These are phyloP conservation scores for Xylaria venustula DNA, from an alignment of 495 filamentous ascomycete genomes.

Conservation along the genomic window DNA sequence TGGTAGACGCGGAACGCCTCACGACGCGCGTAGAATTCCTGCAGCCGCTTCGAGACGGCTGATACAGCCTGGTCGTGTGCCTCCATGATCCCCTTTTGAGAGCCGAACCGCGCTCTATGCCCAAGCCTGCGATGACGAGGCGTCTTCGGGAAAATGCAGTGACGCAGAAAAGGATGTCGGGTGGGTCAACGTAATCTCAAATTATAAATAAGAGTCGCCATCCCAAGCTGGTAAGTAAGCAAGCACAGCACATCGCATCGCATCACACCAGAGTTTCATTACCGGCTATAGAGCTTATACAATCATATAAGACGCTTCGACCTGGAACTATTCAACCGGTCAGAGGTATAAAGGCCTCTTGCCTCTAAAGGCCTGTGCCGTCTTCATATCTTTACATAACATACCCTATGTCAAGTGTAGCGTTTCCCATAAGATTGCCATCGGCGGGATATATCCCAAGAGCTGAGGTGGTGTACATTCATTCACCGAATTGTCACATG, in stretches of 20 bases:
- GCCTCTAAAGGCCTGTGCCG: too few relatives aligned
- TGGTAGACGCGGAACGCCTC: slow-evolving; percentile 69
- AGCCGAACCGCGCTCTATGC: neutral
- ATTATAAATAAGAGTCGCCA: neutral
- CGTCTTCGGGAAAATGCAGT: neutral
- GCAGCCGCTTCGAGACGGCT: slow-evolving; percentile 43
- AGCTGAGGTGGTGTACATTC: too few relatives aligned
- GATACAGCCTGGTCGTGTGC: slow-evolving; percentile 43
- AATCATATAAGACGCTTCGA: too few relatives aligned
- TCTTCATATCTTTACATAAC: too few relatives aligned
- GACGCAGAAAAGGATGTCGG: neutral
- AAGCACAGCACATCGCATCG: neutral
- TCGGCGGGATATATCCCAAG: too few relatives aligned
- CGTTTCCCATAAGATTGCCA: too few relatives aligned
- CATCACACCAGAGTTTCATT: neutral
- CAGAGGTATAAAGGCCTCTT: too few relatives aligned
- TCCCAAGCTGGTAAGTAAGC: neutral
- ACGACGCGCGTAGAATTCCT: slow-evolving; percentile 50
- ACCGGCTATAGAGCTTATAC: too few relatives aligned
- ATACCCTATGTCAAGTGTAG: too few relatives aligned
- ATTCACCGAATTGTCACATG: too few relatives aligned
- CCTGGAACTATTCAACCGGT: too few relatives aligned
- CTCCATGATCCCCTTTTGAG: slow-evolving; percentile 2
- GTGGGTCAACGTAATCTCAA: neutral
- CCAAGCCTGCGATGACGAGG: neutral